Percentiles rank a stretch among this genome's conserved stretches.
Conservation (phyloP, 106 monocot species). For the Acorus gramineus region DNA sequence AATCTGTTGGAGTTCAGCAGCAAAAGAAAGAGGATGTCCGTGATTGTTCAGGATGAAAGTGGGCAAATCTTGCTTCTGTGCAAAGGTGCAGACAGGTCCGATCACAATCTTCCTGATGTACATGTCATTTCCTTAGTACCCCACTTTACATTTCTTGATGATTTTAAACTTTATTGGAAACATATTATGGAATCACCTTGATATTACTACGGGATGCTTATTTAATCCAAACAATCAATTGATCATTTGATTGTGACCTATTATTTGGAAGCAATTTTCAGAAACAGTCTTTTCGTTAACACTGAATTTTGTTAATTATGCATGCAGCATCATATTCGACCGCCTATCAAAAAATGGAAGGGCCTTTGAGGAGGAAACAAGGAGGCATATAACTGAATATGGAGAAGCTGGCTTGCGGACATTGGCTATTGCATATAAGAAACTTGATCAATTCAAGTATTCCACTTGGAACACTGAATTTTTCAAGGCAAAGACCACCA, state of each 20-base stretch:
- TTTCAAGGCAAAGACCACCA: slow-evolving; percentile 74
- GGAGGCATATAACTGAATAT: slow-evolving; percentile 73
- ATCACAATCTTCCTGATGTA: background rate
- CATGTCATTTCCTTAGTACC: too few relatives aligned
- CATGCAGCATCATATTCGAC: slow-evolving; percentile 74
- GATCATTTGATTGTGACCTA: too few relatives aligned
- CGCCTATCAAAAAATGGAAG: slow-evolving; percentile 81
- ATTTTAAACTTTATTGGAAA: too few relatives aligned
- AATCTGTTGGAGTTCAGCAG: slow-evolving; percentile 41
- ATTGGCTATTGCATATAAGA: slow-evolving; percentile 71
- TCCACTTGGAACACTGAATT: slow-evolving; percentile 76
- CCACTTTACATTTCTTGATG: too few relatives aligned
- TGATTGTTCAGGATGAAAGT: slow-evolving; percentile 32
- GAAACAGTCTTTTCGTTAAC: too few relatives aligned
- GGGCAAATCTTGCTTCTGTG: slow-evolving; percentile 30
- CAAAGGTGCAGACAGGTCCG: slow-evolving; percentile 48
- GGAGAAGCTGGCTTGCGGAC: slow-evolving; percentile 88
- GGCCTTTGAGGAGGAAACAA: slow-evolving; percentile 52
- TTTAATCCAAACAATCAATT: too few relatives aligned
- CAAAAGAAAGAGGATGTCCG: slow-evolving; percentile 43
- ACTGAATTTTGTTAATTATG: too few relatives aligned
- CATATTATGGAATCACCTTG: too few relatives aligned
- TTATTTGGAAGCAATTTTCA: too few relatives aligned
- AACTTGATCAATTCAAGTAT: slow-evolving; percentile 77
- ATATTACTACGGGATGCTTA: too few relatives aligned